Evolutionary conservation across 306 rosid genomes (phyloP).

Genomic region (Dalbergia cochinchinensis): DNA sequence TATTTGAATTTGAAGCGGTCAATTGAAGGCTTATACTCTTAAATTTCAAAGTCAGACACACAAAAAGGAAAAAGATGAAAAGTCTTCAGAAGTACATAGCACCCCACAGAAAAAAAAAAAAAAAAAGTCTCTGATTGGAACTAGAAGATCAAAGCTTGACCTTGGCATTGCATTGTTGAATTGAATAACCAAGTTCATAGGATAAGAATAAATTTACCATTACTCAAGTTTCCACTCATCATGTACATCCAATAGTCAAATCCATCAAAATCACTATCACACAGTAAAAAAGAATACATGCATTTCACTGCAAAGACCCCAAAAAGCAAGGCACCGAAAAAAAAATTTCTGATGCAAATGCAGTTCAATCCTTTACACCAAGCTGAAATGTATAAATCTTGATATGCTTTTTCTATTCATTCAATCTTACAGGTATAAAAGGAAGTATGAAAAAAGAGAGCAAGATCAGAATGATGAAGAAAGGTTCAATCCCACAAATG

Average conservation of each 20-base stretch:
- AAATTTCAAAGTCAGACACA: constrained; percentile 47
- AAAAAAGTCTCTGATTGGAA: constrained; percentile 40
- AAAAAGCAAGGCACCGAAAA: background rate
- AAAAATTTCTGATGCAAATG: constrained; percentile 9
- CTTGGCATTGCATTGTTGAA: constrained; percentile 35
- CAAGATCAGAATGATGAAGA: too few relatives aligned
- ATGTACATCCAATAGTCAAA: constrained; percentile 40
- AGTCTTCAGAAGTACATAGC: constrained; percentile 31
- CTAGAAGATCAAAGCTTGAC: constrained; percentile 33
- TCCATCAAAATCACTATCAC: constrained; percentile 20
- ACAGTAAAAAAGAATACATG: constrained; percentile 16
- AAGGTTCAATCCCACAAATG: constrained; percentile 24
- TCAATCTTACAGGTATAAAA: background rate
- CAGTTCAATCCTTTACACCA: constrained; percentile 12
- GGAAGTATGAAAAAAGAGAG: background rate
- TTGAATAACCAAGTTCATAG: constrained; percentile 26
- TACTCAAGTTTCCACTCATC: constrained; percentile 17
- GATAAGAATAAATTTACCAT: constrained; percentile 37
- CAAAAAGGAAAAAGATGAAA: background rate
- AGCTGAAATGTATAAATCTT: constrained; percentile 38
- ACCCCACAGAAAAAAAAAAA: too few relatives aligned
- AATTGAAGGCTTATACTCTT: constrained; percentile 43
- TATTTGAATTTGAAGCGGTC: constrained; percentile 53
- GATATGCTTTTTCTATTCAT: constrained; percentile 30
- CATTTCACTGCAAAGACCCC: constrained; percentile 14